These are phyloP conservation scores for Ascocoryne sarcoides DNA, from an alignment of 2,329 filamentous ascomycete species.

Conservation along the genomic window DNA sequence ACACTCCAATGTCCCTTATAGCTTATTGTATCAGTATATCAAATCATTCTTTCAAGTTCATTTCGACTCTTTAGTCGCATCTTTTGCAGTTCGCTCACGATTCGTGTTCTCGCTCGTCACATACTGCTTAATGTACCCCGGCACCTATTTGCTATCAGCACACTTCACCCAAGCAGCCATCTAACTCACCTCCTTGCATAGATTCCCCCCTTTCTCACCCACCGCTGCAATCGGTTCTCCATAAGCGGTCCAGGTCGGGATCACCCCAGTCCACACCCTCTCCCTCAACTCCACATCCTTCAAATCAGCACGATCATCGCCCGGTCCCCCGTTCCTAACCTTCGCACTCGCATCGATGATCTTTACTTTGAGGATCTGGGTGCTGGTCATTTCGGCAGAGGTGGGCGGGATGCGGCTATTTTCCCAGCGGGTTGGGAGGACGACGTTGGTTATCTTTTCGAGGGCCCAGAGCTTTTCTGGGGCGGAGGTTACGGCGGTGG, in stretches of 20 bases:
- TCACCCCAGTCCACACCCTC: constrained; percentile 46
- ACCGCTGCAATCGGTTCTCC: constrained; percentile 32
- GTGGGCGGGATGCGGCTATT: constrained; percentile 63
- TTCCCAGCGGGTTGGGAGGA: constrained; percentile 61
- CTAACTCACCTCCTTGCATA: neutral
- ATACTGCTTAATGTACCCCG: neutral
- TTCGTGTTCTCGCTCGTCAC: neutral
- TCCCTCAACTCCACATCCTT: constrained; percentile 35
- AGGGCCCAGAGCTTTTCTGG: constrained; percentile 73
- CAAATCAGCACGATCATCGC: constrained; percentile 42
- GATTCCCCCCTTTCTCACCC: neutral
- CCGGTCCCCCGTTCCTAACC: constrained; percentile 55
- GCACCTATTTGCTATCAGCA: neutral
- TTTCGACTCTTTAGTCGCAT: neutral
- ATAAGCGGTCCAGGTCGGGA: constrained; percentile 54
- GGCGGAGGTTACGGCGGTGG: constrained; percentile 53
- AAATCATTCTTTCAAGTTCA: too few species aligned
- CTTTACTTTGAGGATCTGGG: constrained; percentile 59
- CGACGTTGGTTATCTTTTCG: constrained; percentile 65
- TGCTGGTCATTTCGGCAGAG: constrained; percentile 64
- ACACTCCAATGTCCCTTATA: too few species aligned
- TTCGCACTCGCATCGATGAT: constrained; percentile 70
- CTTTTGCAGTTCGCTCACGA: neutral
- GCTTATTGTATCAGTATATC: too few species aligned
- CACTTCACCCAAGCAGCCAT: neutral